Base-by-base conservation (phyloP, 352 stramenopile genomes). In the Globisporangium spinosum region DNA sequence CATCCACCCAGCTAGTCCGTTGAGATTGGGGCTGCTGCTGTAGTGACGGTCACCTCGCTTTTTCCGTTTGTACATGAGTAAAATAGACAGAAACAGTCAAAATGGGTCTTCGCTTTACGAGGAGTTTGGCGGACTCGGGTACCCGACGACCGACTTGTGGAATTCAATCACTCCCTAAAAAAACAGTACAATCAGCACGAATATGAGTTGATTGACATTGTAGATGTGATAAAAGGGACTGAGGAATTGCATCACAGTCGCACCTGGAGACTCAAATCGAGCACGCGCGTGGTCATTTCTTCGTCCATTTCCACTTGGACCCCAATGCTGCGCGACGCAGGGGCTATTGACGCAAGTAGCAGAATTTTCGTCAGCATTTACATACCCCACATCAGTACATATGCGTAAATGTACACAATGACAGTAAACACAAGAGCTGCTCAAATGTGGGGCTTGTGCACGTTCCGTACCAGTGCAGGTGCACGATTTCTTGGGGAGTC, bases 291-390 rank as follows among this genome's bases (percentile, higher is more conserved):
- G 12, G 87, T 95, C 87, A 93, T 93, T 58, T 93, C 75, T 47
- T 90, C 76, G 61, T 95, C 87, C 80, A 95, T 77, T 54, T 93
- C 87, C 38, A 82, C 85, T 56, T 95, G 85, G 12, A 91, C 74
- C 17, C 79, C 87, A 55, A 93, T 87, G 43, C 80, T 90, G 1
- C 79, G 76, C 61, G 81, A 90, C 54, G 73, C 69, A 1, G 83
- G 82, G 7, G 87, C 87, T 89, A 55, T 10, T 23, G 35, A 43
- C 35, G 10, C 34, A 40, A 43, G 35, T 15, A 43, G 4, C 35
- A 43, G 9, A 15, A 43, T 43, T 13, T 15, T 13, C 27, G 27
- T 6, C 27, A 32, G 27, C 27, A 40, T 22, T 59, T 59, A 23
- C 9, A 13, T 13, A 17, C 15, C 27, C 22, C 23, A 35, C n/a